Evolutionary conservation across 2,329 filamentous ascomycete species (phyloP).

Genomic region (Xylariaceae sp.): DNA sequence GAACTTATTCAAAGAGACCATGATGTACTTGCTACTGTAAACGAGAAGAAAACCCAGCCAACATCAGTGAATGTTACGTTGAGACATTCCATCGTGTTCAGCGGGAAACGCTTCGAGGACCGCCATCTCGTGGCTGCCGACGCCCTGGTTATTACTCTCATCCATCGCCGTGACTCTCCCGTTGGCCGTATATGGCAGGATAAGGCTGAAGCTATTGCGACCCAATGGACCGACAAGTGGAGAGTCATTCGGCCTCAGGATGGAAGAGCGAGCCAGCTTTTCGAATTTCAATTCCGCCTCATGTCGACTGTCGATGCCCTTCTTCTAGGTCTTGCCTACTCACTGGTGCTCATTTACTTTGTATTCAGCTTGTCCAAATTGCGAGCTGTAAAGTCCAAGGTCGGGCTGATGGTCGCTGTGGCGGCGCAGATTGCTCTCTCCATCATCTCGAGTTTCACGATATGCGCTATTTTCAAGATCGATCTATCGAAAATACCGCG

Average conservation of each 20-base stretch:
- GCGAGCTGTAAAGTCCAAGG: conserved; percentile 70
- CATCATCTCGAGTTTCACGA: conserved; percentile 74
- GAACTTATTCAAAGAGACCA: conserved; percentile 56
- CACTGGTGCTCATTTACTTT: conserved; percentile 62
- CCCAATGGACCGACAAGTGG: conserved; percentile 54
- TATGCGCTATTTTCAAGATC: conserved; percentile 73
- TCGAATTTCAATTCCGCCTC: conserved; percentile 76
- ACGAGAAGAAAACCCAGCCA: conserved; percentile 57
- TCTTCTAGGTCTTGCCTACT: conserved; percentile 64
- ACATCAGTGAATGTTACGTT: conserved; percentile 72
- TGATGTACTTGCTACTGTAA: conserved; percentile 68
- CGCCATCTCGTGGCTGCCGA: conserved; percentile 68
- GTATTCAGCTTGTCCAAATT: conserved; percentile 65
- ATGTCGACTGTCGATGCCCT: conserved; percentile 66
- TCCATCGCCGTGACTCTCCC: conserved; percentile 64
- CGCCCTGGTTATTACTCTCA: conserved; percentile 73
- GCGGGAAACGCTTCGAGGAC: conserved; percentile 73
- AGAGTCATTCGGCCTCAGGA: conserved; percentile 59
- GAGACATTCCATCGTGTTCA: conserved; percentile 76
- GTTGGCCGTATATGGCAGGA: conserved; percentile 65
- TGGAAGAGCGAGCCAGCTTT: conserved; percentile 59
- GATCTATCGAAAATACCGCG: conserved; percentile 73
- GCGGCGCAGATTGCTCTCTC: conserved; percentile 68
- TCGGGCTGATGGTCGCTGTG: conserved; percentile 70
- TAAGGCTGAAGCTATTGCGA: conserved; percentile 53